phyloP scores from a whole-genome alignment of 2,329 filamentous ascomycete genomes.

The Fusarium pseudoanthophilum region DNA sequence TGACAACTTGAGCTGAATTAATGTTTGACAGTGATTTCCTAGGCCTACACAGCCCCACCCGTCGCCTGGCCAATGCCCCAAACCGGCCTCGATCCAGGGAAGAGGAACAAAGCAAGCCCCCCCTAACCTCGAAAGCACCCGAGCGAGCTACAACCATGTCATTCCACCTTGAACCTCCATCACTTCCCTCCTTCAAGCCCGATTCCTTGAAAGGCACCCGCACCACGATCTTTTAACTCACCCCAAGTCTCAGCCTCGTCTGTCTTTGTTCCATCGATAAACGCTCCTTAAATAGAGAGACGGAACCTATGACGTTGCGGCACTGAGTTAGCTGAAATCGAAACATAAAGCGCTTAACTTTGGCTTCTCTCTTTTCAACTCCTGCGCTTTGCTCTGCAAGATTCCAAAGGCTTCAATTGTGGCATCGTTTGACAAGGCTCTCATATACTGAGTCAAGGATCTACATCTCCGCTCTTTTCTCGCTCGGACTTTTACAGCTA shows the following conservation, averaged over 20 bases:
- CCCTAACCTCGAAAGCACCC: slow-evolving; percentile 35
- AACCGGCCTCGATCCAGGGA: slow-evolving; percentile 39
- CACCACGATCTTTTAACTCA: slow-evolving; percentile 10
- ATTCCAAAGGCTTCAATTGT: not conserved
- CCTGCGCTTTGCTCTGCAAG: not conserved
- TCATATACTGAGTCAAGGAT: slow-evolving; percentile 6
- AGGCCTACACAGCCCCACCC: slow-evolving; percentile 33
- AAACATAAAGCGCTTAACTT: slow-evolving; percentile 27
- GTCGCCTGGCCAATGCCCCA: slow-evolving; percentile 48
- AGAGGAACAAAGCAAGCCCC: slow-evolving; percentile 35
- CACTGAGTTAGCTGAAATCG: slow-evolving; percentile 40
- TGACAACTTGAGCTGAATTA: not conserved
- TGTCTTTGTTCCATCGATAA: slow-evolving; percentile 21
- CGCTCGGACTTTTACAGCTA: slow-evolving; percentile 25
- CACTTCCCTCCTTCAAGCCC: slow-evolving; percentile 42
- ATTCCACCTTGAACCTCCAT: slow-evolving; percentile 42
- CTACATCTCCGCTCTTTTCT: slow-evolving; percentile 27
- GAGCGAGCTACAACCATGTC: slow-evolving; percentile 38
- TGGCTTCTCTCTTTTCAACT: slow-evolving; percentile 15
- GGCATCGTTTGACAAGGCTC: not conserved
- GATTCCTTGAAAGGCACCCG: slow-evolving; percentile 28
- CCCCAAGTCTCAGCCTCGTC: slow-evolving; percentile 26
- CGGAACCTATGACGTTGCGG: slow-evolving; percentile 43
- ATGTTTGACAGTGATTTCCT: slow-evolving; percentile 1
- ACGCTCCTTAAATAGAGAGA: slow-evolving; percentile 17